phyloP scores from a whole-genome alignment of 495 filamentous ascomycete genomes.

The Daldinia bambusicola region DNA sequence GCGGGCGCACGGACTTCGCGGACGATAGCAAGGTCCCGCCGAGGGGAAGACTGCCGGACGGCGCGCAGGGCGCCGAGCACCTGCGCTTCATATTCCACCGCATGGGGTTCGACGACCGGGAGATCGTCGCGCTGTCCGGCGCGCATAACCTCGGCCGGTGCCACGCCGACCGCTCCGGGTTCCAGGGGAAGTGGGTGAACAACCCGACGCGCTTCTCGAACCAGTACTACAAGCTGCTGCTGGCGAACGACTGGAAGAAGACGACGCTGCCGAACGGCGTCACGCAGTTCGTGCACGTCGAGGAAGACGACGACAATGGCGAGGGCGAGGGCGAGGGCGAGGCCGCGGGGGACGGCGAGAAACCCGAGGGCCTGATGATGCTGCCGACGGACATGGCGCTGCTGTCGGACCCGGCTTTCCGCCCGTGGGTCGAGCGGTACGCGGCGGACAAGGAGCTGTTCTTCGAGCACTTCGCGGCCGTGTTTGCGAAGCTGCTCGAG shows the following conservation, averaged over 20 bases:
- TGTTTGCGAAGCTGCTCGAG: constrained; percentile 71
- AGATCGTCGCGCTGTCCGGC: constrained; percentile 70
- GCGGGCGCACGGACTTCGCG: constrained; percentile 67
- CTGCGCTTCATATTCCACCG: constrained; percentile 68
- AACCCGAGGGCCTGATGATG: constrained; percentile 66
- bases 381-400: constrained; percentile 59
- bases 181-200: constrained; percentile 71
- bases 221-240: constrained; percentile 68
- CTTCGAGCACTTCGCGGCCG: constrained; percentile 69
- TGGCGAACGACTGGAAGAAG: constrained; percentile 65
- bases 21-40: constrained; percentile 67
- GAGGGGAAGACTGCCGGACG: constrained; percentile 67
- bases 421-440: constrained; percentile 67
- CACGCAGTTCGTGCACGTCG: constrained; percentile 67
- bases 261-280: constrained; percentile 64
- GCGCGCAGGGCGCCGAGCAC: constrained; percentile 67
- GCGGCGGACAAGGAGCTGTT: constrained; percentile 69
- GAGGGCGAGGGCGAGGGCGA: constrained; percentile 63
- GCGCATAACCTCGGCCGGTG: constrained; percentile 71
- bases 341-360: constrained; percentile 67
- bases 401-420: constrained; percentile 49
- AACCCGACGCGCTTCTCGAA: constrained; percentile 73
- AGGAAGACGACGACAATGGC: constrained; percentile 68
- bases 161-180: constrained; percentile 68
- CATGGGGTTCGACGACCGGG: constrained; percentile 73